Evolutionary conservation across 2,329 filamentous ascomycete genomes (phyloP), one percentile per base, ranked within the genome.

Genomic region (Myriosclerotinia curreyana): DNA sequence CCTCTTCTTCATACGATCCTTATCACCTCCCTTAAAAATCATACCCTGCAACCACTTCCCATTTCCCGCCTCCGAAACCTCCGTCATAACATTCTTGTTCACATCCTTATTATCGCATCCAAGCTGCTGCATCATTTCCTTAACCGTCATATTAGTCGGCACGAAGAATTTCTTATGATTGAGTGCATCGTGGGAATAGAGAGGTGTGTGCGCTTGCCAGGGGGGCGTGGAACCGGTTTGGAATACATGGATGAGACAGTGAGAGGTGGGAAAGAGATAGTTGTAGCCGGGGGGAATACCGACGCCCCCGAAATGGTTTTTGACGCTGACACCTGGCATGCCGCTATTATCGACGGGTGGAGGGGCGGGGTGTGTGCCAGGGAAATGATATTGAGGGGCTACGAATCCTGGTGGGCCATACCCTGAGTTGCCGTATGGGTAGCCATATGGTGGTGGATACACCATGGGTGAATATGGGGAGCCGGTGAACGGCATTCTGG

Each of bases 271-370:
- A 74, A 86, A 87, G 71, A 86, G 81, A 74, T 86, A 85, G 75
- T 85, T 84, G 76, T 86, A 88, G 2, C 84, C 86, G 0, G 82
- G 83, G 69, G 87, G 85, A 66, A 82, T 82, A 49, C 84, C 83
- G 1, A 81, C 77, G 28, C 83, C 83, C 52, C 85, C 83, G 0
- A 82, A 82, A 0, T 80, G 79, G 74, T 87, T 86, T 54, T 78
- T 79, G 75, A 87, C 76, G 67, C 84, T 81, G 36, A 80, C 77
- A 0, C 82, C 82, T 0, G 83, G 82, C 66, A 82, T 79, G 2
- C 77, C 63, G 34, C 58, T 49, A 44, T 69, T 60, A 5, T 62
- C 56, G 8, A 55, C 14, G 5, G 68, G 61, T 14, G 60, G n/a
- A 4, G 66, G 50, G 9, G 65, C 42, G 20, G 66, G 63, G 25